Evolutionary conservation across 176 grass and related monocot genomes (phyloP), one percentile per base, ranked within the genome.

Genomic region (Melocanna baccifera): DNA sequence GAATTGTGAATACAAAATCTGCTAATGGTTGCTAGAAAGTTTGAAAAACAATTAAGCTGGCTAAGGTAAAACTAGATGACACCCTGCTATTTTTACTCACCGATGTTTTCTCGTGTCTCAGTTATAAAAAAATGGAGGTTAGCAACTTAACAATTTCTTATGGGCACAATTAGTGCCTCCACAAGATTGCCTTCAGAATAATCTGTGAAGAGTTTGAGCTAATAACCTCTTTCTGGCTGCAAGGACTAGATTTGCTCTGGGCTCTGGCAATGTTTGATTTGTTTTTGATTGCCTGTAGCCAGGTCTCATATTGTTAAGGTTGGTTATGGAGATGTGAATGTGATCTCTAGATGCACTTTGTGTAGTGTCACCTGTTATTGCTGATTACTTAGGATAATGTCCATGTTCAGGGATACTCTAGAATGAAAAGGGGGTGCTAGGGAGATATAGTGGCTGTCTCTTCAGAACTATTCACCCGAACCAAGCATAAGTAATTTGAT

Each of bases 131-230:
- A 48, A 11, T 43, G 68, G 30, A 16, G 32, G 2, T 16, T 42
- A 39, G 43, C 81, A 83, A 34, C 46, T 70, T 65, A 45, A 25
- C 7, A 65, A 2, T 78, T 66, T 80, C 25, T 79, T 73, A 5
- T 1, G 1, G 22, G 2, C 4, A 39, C 19, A 50, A 65, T 53
- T 57, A 22, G 20, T 71, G 55, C 36, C 37, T 70, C 9, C 45
- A 80, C 47, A 74, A 81, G 19, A 62, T 88, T 52, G 18, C 81
- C 40, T 51, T 63, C 64, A 68, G 22, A 73, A n/a, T 82, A 51
- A 25, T 69, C 2, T 76, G 6, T 25, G 55, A 71, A 47, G 16
- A 63, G 36, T 71, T 71, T 83, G 73, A 64, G 48, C 32, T 65
- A 76, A 42, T 28, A 8, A 39, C 7, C 18, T 79, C 36, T n/a